Conservation (phyloP, 371 early-diverging fungal species). For the Saksenaea vasiformis region DNA sequence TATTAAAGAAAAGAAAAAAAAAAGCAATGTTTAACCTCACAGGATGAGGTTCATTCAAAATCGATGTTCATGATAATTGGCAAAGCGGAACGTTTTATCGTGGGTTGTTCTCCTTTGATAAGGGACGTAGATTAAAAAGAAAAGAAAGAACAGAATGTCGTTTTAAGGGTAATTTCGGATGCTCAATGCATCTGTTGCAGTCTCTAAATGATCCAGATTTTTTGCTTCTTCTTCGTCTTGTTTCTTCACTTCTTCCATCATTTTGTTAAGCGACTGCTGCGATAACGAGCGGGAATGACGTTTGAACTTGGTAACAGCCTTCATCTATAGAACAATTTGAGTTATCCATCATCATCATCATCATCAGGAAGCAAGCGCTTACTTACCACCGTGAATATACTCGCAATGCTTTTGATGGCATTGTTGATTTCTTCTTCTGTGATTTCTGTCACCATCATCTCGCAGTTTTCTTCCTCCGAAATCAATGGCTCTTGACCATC, state of each 20-base stretch:
- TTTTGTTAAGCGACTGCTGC: conserved; percentile 42
- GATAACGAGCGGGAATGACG: conserved; percentile 53
- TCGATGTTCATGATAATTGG: too few relatives aligned
- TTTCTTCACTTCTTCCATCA: conserved; percentile 31
- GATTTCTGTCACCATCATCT: conserved; percentile 67
- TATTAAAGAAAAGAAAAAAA: background rate
- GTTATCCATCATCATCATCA: background rate
- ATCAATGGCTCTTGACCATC: conserved; percentile 67
- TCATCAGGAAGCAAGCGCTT: background rate
- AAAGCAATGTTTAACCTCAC: background rate
- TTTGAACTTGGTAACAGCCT: conserved; percentile 53
- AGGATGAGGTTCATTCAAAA: background rate
- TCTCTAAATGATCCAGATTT: background rate
- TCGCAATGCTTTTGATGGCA: conserved; percentile 73
- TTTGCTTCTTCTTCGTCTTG: conserved; percentile 9
- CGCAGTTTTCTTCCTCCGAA: conserved; percentile 76
- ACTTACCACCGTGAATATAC: conserved; percentile 54
- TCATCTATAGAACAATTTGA: conserved; percentile 31
- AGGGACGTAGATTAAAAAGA: background rate
- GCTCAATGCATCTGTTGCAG: background rate
- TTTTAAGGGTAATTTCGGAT: background rate
- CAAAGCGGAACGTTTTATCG: background rate
- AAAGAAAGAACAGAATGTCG: background rate
- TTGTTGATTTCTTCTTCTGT: conserved; percentile 83
- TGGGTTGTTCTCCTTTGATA: background rate